Conservation (phyloP, 2,329 filamentous ascomycete species). For the Tympanopsis confertula region DNA sequence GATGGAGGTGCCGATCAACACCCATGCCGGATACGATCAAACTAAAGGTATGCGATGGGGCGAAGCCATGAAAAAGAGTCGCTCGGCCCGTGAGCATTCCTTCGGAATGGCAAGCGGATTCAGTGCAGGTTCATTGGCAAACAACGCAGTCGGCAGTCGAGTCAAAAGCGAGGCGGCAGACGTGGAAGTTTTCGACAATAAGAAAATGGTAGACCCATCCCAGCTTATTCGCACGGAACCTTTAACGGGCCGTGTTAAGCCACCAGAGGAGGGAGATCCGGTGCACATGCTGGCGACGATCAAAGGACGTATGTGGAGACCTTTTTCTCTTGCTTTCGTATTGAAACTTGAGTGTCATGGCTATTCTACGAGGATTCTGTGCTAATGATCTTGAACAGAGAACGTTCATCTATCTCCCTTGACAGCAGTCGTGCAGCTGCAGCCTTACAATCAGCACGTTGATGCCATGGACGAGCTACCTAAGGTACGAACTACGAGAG, state of each 20-base stretch:
- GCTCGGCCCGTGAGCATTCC: constrained; percentile 24
- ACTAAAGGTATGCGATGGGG: constrained; percentile 44
- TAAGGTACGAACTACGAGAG: constrained; percentile 22
- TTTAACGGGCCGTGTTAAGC: too few relatives aligned
- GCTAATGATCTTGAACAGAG: constrained; percentile 16
- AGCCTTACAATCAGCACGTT: constrained; percentile 51
- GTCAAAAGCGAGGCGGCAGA: too few relatives aligned
- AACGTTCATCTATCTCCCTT: constrained; percentile 47
- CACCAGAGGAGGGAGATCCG: constrained; percentile 33
- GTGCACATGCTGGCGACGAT: constrained; percentile 50
- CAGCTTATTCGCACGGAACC: too few relatives aligned
- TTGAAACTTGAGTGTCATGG: not conserved
- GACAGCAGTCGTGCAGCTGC: constrained; percentile 47
- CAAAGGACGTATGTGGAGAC: constrained; percentile 30
- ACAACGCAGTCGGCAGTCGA: too few relatives aligned
- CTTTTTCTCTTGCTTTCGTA: constrained; percentile 1
- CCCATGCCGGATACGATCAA: constrained; percentile 41
- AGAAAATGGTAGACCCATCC: too few relatives aligned
- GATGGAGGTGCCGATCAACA: constrained; percentile 45
- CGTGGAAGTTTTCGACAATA: too few relatives aligned
- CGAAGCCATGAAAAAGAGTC: constrained; percentile 39
- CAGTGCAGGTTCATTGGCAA: too few relatives aligned
- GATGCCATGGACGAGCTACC: constrained; percentile 44
- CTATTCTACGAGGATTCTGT: constrained; percentile 3
- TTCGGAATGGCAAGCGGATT: constrained; percentile 34